Percentiles rank a stretch among this genome's conserved stretches.
phyloP scores from a whole-genome alignment of 1,284 basidiomycete species.

The Sporisorium reilianum region DNA sequence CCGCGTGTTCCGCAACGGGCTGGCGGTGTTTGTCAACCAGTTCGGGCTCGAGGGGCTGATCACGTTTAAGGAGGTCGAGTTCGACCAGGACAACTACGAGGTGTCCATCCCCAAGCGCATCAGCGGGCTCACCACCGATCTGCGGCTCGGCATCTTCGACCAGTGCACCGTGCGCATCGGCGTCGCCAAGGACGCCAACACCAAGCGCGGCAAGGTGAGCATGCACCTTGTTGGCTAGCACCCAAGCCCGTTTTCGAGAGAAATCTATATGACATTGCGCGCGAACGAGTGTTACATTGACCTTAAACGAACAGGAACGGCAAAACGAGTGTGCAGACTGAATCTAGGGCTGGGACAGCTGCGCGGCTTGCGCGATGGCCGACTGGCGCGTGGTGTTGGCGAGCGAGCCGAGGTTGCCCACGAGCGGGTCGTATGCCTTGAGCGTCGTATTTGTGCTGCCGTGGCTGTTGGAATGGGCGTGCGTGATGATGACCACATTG shows the following conservation, averaged over 20 bases:
- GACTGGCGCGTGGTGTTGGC: not conserved
- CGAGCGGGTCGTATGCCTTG: not conserved
- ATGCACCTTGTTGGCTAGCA: constrained; percentile 78
- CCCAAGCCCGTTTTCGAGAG: too few relatives aligned
- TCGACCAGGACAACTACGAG: constrained; percentile 90
- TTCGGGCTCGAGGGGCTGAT: constrained; percentile 93
- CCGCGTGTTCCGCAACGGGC: constrained; percentile 90
- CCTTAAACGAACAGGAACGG: too few relatives aligned
- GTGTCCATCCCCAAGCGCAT: constrained; percentile 76
- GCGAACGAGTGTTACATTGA: not conserved
- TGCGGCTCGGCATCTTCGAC: constrained; percentile 78
- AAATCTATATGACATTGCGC: not conserved
- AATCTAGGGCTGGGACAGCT: constrained; percentile 19
- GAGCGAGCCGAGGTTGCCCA: not conserved
- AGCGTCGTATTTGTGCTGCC: not conserved
- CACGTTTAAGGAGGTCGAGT: constrained; percentile 88
- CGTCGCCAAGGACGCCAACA: constrained; percentile 94
- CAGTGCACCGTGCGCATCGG: constrained; percentile 88
- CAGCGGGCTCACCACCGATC: constrained; percentile 46
- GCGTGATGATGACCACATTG: constrained; percentile 23
- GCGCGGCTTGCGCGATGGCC: constrained; percentile 21
- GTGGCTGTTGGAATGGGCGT: not conserved
- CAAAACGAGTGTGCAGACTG: not conserved
- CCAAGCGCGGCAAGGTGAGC: constrained; percentile 89
- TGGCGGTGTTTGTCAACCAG: constrained; percentile 95